These are phyloP conservation scores for Salvia miltiorrhiza DNA, from an alignment of 257 asterid genomes.

Conservation along the genomic window DNA sequence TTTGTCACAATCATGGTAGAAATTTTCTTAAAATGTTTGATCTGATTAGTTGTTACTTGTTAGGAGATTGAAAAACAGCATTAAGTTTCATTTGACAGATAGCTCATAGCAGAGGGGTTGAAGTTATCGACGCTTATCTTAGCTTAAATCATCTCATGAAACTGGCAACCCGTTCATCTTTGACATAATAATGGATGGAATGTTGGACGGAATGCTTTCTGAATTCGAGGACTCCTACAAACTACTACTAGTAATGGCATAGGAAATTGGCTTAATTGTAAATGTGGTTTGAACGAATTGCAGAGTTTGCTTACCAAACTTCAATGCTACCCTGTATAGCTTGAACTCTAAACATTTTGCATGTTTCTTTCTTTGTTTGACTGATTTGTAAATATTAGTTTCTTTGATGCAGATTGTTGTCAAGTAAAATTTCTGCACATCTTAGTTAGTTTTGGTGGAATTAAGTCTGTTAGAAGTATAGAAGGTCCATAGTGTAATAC, in stretches of 20 bases:
- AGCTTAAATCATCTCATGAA: background rate
- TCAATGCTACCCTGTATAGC: background rate
- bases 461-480: background rate
- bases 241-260: background rate
- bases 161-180: background rate
- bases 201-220: background rate
- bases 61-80: background rate
- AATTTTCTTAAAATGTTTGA: background rate
- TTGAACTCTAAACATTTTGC: background rate
- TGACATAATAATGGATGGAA: background rate
- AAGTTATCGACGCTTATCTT: background rate
- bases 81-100: background rate
- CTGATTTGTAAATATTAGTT: background rate
- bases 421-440: background rate
- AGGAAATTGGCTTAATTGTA: background rate
- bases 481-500: background rate
- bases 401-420: background rate
- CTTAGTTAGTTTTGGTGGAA: background rate
- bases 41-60: background rate
- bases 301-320: background rate
- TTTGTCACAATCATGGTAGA: slow-evolving; percentile 8
- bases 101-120: background rate
- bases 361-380: background rate
- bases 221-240: background rate
- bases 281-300: background rate